These are phyloP conservation scores for Lactifluus rugatus DNA, from an alignment of 768 basidiomycete genomes.

Conservation along the genomic window DNA sequence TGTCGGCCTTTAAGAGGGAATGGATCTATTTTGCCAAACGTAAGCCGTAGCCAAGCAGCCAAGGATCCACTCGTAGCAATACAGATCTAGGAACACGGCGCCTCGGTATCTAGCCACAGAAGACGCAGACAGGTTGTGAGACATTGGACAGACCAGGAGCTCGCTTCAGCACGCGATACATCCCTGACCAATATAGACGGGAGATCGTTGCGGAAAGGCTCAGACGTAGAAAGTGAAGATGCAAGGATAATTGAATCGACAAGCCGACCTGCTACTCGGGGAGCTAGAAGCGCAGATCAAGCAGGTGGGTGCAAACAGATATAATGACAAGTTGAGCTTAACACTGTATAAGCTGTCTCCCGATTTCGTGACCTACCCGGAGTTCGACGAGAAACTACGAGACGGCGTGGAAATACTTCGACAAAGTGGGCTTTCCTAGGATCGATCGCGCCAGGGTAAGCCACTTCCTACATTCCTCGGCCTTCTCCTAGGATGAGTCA, in stretches of 20 bases:
- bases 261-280: not conserved
- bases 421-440: not conserved
- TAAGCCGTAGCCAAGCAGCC: not conserved
- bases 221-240: not conserved
- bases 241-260: not conserved
- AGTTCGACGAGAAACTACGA: not conserved
- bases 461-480: conserved; percentile 5
- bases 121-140: not conserved
- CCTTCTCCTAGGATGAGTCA: not conserved
- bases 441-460: not conserved
- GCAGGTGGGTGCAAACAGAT: not conserved
- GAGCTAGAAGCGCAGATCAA: not conserved
- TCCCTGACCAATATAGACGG: not conserved
- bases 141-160: not conserved
- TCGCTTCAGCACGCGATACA: not conserved
- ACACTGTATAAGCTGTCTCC: not conserved
- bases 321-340: not conserved
- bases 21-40: not conserved
- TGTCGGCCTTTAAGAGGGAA: not conserved
- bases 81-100: not conserved
- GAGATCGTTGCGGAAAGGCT: not conserved
- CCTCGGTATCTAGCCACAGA: not conserved
- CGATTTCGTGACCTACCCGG: not conserved
- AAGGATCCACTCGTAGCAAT: not conserved
- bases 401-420: conserved; percentile 1